Conservation (phyloP, 2,329 filamentous ascomycete species). For the Xylaria multiplex region DNA sequence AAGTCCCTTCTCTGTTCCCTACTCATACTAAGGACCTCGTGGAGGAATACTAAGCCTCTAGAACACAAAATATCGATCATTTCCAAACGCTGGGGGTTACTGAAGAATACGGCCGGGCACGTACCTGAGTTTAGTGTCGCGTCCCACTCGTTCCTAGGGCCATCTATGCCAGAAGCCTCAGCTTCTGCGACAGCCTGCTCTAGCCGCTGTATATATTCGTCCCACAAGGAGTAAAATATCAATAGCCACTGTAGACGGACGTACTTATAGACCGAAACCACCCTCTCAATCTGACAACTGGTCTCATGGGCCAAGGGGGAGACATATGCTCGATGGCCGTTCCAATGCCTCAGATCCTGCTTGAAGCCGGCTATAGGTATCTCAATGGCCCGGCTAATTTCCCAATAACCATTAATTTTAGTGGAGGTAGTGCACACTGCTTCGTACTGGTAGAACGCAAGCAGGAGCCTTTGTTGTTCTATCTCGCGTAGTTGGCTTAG, state of each 20-base stretch:
- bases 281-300: conserved; percentile 17
- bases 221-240: conserved; percentile 1
- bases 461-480: conserved; percentile 20
- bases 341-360: neutral
- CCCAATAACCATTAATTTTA: conserved; percentile 17
- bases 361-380: neutral
- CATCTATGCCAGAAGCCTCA: neutral
- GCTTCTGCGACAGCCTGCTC: neutral
- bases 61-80: conserved; percentile 20
- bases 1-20: conserved; percentile 9
- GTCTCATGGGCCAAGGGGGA: neutral
- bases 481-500: conserved; percentile 8
- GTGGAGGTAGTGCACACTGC: conserved; percentile 15
- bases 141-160: neutral
- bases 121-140: no score
- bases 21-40: conserved; percentile 4
- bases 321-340: neutral
- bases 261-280: conserved; percentile 15
- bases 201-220: neutral
- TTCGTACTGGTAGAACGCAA: conserved; percentile 21
- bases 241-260: conserved; percentile 18
- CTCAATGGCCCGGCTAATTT: conserved; percentile 7
- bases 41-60: conserved; percentile 13
- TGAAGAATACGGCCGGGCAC: neutral
- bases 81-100: neutral